Evolutionary conservation across 306 rosid genomes (phyloP).

Genomic region (Myrica gale): DNA sequence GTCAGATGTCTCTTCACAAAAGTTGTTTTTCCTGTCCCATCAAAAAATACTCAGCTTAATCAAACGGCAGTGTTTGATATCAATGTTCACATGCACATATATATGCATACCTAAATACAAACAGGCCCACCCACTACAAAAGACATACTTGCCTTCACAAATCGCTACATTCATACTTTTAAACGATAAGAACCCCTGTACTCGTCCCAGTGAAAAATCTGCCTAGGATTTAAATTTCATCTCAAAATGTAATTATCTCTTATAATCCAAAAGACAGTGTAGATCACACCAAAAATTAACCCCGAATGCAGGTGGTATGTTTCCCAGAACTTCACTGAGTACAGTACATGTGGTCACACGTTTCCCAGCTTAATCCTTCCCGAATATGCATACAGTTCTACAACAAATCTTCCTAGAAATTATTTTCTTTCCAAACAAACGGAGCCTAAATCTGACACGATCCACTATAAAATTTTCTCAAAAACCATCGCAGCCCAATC

Average conservation of each 20-base stretch:
- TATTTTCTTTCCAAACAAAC: neutral
- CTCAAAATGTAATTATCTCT: neutral
- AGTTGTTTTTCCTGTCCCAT: conserved; percentile 61
- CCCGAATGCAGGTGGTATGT: neutral
- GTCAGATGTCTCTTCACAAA: conserved; percentile 76
- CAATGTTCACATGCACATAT: neutral
- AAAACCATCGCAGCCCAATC: neutral
- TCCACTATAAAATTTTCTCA: too few relatives aligned
- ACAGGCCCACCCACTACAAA: neutral
- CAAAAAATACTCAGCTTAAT: neutral
- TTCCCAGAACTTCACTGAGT: neutral
- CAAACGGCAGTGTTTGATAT: neutral
- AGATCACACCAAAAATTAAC: neutral
- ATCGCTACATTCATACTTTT: neutral
- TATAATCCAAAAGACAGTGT: neutral
- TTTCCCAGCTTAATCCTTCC: neutral
- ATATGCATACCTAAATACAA: neutral
- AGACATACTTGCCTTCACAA: neutral
- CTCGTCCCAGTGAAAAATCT: too few relatives aligned
- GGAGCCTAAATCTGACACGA: too few relatives aligned
- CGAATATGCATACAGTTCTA: neutral
- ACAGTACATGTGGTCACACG: neutral
- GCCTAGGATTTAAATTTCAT: neutral
- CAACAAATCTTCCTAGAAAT: neutral
- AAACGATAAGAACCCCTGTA: too few relatives aligned